Percentiles rank a stretch among this genome's conserved stretches.
Conservation (phyloP, 768 basidiomycete genomes). For the Hygrocybe punicea region DNA sequence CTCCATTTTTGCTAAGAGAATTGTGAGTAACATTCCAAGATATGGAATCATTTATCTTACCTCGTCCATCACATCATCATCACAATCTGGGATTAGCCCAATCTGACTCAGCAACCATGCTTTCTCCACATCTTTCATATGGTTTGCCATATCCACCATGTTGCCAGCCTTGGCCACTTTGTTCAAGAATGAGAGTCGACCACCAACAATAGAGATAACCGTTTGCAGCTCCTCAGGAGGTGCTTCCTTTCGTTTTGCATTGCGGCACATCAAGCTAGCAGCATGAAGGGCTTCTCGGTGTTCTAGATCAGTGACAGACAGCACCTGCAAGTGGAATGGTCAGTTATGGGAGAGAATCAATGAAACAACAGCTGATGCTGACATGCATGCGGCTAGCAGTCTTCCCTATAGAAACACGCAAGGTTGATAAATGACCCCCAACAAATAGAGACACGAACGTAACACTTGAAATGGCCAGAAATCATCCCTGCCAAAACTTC, state of each 20-base stretch:
- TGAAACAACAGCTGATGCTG: constrained; percentile 14
- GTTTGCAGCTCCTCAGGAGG: constrained; percentile 38
- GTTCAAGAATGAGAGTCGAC: constrained; percentile 73
- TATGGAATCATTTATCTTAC: constrained; percentile 36
- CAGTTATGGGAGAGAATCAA: not conserved
- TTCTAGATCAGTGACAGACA: constrained; percentile 71
- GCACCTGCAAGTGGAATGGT: constrained; percentile 47
- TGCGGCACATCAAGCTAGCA: constrained; percentile 48
- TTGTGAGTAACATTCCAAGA: not conserved
- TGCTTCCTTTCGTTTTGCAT: constrained; percentile 31
- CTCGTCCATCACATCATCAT: constrained; percentile 89
- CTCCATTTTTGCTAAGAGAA: constrained; percentile 68
- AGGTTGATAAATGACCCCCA: no score
- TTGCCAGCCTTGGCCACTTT: constrained; percentile 59
- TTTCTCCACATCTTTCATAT: constrained; percentile 69
- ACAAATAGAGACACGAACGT: constrained; percentile 46
- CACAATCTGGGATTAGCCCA: constrained; percentile 73
- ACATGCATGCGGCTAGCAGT: constrained; percentile 74
- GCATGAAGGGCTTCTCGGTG: constrained; percentile 57
- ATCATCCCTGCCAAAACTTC: constrained; percentile 58
- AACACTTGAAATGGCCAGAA: constrained; percentile 75
- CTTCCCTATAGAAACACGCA: no score
- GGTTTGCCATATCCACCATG: constrained; percentile 60
- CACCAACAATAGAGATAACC: constrained; percentile 65
- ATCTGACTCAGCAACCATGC: constrained; percentile 78